Percentiles rank a stretch among this genome's conserved stretches.
phyloP scores from a whole-genome alignment of 768 basidiomycete genomes.

The Galerina sulciceps region DNA sequence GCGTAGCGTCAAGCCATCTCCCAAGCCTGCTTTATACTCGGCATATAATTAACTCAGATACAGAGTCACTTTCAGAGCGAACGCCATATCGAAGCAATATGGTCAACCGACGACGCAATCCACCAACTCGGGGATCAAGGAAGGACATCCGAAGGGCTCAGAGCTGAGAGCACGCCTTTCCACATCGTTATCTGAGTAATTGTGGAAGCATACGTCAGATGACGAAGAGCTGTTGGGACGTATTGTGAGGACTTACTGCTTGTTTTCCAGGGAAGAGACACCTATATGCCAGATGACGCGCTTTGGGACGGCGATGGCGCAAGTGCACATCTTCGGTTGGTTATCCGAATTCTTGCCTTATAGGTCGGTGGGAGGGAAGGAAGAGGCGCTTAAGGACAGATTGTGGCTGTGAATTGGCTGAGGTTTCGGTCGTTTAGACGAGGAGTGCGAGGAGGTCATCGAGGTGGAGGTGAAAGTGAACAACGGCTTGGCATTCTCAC shows the following conservation, averaged over 20 bases:
- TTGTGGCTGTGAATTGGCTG: too few relatives aligned
- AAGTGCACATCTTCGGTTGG: constrained; percentile 23
- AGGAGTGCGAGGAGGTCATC: too few relatives aligned
- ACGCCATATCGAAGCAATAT: constrained; percentile 28
- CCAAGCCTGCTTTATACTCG: not conserved
- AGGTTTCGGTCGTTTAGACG: too few relatives aligned
- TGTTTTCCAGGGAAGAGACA: not conserved
- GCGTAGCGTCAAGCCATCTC: not conserved
- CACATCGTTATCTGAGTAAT: too few relatives aligned
- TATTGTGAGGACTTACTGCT: too few relatives aligned
- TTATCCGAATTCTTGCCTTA: constrained; percentile 21
- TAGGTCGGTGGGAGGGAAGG: too few relatives aligned
- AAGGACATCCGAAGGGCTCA: constrained; percentile 16
- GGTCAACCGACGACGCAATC: constrained; percentile 24
- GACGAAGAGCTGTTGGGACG: constrained; percentile 3
- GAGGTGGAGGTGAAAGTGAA: too few relatives aligned
- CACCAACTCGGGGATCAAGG: constrained; percentile 7
- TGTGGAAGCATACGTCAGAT: too few relatives aligned
- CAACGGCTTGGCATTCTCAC: too few relatives aligned
- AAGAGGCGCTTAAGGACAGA: too few relatives aligned
- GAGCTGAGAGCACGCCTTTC: constrained; percentile 8
- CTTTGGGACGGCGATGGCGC: constrained; percentile 21
- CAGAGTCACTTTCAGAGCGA: not conserved
- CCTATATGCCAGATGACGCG: constrained; percentile 18
- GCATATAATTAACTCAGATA: too few relatives aligned